These are phyloP conservation scores for Boletus bicolor DNA, from an alignment of 768 basidiomycete genomes.

Conservation along the genomic window DNA sequence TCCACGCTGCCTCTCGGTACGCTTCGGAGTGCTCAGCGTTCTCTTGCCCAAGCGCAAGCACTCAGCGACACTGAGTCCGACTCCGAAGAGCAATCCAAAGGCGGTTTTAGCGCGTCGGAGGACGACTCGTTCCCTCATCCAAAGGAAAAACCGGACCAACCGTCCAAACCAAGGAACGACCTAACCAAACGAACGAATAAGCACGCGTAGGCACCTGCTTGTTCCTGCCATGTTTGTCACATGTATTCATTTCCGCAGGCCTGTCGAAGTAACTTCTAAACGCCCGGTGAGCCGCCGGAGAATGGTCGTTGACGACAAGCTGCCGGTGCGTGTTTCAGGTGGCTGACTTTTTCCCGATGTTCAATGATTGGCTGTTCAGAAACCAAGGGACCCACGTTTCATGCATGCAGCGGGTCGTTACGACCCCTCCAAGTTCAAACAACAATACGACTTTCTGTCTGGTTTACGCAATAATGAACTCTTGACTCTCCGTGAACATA, in stretches of 20 bases:
- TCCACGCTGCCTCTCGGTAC: slow-evolving; percentile 61
- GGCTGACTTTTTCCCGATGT: background rate
- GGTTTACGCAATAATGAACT: slow-evolving; percentile 66
- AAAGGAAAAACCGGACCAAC: slow-evolving; percentile 40
- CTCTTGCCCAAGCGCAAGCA: slow-evolving; percentile 43
- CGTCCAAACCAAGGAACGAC: slow-evolving; percentile 42
- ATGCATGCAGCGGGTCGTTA: slow-evolving; percentile 67
- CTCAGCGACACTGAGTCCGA: slow-evolving; percentile 40
- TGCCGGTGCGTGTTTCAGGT: slow-evolving; percentile 45
- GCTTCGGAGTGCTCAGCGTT: slow-evolving; percentile 59
- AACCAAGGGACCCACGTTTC: slow-evolving; percentile 86
- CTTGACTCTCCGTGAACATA: slow-evolving; percentile 54
- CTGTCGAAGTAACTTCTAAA: slow-evolving; percentile 80
- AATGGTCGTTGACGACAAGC: slow-evolving; percentile 63
- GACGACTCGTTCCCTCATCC: slow-evolving; percentile 5
- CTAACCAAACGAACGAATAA: slow-evolving; percentile 68
- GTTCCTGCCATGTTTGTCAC: background rate
- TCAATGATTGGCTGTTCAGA: slow-evolving; percentile 38
- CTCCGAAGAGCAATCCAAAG: slow-evolving; percentile 22
- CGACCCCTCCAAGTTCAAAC: slow-evolving; percentile 58
- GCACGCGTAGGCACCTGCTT: slow-evolving; percentile 69
- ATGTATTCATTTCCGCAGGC: slow-evolving; percentile 42
- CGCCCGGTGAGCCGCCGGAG: slow-evolving; percentile 74
- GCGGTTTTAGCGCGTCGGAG: slow-evolving; percentile 6
- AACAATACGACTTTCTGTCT: slow-evolving; percentile 73